Base-by-base conservation (phyloP, 2,329 filamentous ascomycete species). In the Sclerotinia spermophila region DNA sequence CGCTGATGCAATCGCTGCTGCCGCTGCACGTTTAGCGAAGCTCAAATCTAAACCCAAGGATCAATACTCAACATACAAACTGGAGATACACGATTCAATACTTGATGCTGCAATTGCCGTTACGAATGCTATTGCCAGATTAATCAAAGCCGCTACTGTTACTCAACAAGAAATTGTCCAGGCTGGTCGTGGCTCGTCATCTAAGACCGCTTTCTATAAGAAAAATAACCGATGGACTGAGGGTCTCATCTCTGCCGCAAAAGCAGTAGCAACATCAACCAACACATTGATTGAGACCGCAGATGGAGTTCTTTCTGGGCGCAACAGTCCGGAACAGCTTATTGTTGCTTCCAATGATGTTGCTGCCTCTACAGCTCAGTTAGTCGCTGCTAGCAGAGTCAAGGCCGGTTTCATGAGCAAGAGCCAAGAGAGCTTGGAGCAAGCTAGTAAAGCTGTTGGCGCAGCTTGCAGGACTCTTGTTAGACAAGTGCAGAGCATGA, bases 191-290 rank as follows among this genome's bases (percentile, higher is more conserved):
- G 96, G 96, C 48, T 92, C 90, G 38, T 93, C 92, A 67, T 96
- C 93, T 59, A 88, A 90, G 71, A 96, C 94, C 2, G 94, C 94
- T 35, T 99, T 99, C 82, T 99, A 99, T 89, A 98, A 98, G 87
- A 98, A 98, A 85, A 97, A 99, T 87, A 99, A 98, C 83, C 89
- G 96, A 67, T 99, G 96, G 96, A 99, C 96, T 0, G 96, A 99
- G 79, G 96, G 96, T 62, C 89, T 99, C 72, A 97, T 99, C 79
- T 97, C 93, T 51, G 96, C 96, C 0, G 95, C 96, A 74, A 99
- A 99, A 83, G 96, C 96, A 0, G 96, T 99, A 27, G 96, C 96
- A 4, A 87, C 87, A 2, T 96, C 94, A 24, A 99, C 96, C 17
- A 98, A 97, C 83, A 96, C 91, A 56, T 88, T 99, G 75, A 99